These are phyloP conservation scores for Rosa lucieae DNA, from an alignment of 306 rosid genomes.

Conservation along the genomic window DNA sequence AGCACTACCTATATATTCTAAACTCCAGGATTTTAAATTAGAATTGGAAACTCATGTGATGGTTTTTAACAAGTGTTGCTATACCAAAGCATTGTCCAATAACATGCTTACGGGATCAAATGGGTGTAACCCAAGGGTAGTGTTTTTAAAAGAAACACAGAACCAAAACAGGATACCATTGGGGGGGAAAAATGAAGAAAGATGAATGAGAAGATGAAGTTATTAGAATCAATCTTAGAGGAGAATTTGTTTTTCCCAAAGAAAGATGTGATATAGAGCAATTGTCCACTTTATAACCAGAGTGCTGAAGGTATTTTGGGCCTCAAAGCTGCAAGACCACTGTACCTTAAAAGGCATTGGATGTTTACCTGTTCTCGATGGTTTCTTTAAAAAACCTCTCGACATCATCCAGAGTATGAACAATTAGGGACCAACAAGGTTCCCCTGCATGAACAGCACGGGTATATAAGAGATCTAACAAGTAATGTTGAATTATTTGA, in stretches of 20 bases:
- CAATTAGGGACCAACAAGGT: conserved; percentile 78
- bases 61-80: neutral
- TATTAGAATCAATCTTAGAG: neutral
- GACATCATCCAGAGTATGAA: conserved; percentile 73
- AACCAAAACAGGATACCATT: neutral
- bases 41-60: neutral
- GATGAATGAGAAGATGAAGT: neutral
- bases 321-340: neutral
- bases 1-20: neutral
- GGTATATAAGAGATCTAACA: neutral
- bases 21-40: neutral
- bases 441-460: conserved; percentile 56
- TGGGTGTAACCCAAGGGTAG: neutral
- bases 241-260: neutral
- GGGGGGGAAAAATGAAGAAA: neutral
- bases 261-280: neutral
- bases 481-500: neutral
- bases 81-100: neutral
- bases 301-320: neutral
- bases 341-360: neutral
- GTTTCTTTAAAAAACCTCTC: conserved; percentile 84
- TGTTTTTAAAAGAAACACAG: neutral
- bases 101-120: neutral
- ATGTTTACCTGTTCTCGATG: conserved; percentile 76
- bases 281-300: neutral